These are phyloP conservation scores for Zancudomyces culisetae DNA, from an alignment of 371 early-diverging fungal genomes.

Conservation along the genomic window DNA sequence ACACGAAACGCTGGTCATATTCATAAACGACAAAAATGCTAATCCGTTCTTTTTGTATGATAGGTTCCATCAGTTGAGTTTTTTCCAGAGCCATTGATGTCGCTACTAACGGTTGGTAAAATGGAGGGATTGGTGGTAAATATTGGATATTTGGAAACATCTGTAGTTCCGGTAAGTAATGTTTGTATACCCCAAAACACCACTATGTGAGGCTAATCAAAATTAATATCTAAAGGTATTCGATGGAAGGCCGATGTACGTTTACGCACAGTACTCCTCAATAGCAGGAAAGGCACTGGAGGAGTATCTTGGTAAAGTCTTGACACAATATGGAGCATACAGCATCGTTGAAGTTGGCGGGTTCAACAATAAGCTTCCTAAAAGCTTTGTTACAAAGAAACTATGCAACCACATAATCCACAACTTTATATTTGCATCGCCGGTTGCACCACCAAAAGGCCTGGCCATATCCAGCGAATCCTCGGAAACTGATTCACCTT, in stretches of 20 bases:
- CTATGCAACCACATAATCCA: slow-evolving; percentile 54
- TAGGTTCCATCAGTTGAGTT: slow-evolving; percentile 71
- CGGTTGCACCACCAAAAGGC: slow-evolving; percentile 15
- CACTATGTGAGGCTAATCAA: not conserved
- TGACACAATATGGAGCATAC: slow-evolving; percentile 14
- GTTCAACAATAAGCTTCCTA: slow-evolving; percentile 2
- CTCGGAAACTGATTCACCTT: not conserved
- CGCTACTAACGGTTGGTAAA: slow-evolving; percentile 57
- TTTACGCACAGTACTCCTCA: slow-evolving; percentile 44
- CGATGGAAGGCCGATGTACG: slow-evolving; percentile 50
- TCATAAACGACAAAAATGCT: not conserved
- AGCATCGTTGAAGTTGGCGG: too few relatives aligned
- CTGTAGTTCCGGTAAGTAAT: slow-evolving; percentile 53
- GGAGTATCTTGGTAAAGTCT: slow-evolving; percentile 31
- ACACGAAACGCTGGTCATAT: not conserved
- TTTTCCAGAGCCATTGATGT: slow-evolving; percentile 50
- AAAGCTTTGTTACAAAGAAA: slow-evolving; percentile 25
- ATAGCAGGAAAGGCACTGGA: slow-evolving; percentile 49
- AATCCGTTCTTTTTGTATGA: not conserved
- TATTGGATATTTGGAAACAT: slow-evolving; percentile 55
- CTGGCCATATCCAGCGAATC: slow-evolving; percentile 7
- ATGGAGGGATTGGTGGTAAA: slow-evolving; percentile 68
- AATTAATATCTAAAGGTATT: slow-evolving; percentile 26
- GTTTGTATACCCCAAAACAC: not conserved
- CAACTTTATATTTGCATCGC: slow-evolving; percentile 45